A percentile compares a stretch with the other conserved stretches of the same genome.
phyloP scores from a whole-genome alignment of 2,329 filamentous ascomycete species.

The Aspergillus tanneri region DNA sequence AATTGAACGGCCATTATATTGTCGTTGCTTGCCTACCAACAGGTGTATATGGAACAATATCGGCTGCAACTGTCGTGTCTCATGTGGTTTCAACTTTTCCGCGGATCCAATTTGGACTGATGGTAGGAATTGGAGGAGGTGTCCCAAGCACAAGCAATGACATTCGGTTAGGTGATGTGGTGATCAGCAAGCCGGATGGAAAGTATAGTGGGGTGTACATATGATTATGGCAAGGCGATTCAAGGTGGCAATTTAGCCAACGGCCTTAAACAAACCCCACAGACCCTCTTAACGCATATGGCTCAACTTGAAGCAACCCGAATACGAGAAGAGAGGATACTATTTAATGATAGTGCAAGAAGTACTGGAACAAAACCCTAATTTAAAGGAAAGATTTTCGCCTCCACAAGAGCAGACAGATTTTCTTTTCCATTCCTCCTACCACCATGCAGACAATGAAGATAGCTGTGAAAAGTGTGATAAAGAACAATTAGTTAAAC shows the following conservation, averaged over 20 bases:
- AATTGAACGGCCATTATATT: too few relatives aligned
- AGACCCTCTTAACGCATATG: too few relatives aligned
- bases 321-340: background rate
- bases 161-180: constrained; percentile 26
- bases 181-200: constrained; percentile 17
- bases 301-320: background rate
- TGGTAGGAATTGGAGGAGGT: constrained; percentile 18
- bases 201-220: constrained; percentile 6
- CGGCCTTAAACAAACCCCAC: too few relatives aligned
- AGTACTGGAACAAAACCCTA: too few relatives aligned
- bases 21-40: constrained; percentile 20
- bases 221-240: constrained; percentile 6
- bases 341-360: constrained; percentile 4
- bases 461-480: too few relatives aligned
- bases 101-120: constrained; percentile 7
- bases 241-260: too few relatives aligned
- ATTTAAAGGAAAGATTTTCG: too few relatives aligned
- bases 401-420: too few relatives aligned
- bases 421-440: too few relatives aligned
- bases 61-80: background rate
- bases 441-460: too few relatives aligned
- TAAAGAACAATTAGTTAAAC: too few relatives aligned
- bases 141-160: constrained; percentile 5
- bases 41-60: constrained; percentile 8
- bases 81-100: background rate